A percentile compares a stretch with the other conserved stretches of the same genome.
phyloP scores from a whole-genome alignment of 352 stramenopile species.

The Pythium periplocum region DNA sequence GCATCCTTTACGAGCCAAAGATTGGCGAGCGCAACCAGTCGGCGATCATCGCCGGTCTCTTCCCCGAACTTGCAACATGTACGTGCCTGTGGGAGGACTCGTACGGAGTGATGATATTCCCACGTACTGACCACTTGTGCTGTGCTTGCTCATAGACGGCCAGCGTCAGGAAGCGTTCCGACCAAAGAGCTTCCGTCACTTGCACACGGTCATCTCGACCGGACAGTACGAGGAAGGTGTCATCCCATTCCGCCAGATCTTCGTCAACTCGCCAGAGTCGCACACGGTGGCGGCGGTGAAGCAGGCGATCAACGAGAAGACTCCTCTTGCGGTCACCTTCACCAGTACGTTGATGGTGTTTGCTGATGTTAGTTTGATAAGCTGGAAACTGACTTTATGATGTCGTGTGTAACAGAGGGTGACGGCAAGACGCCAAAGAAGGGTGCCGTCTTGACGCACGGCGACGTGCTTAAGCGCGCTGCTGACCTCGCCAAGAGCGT shows the following conservation, averaged over 20 bases:
- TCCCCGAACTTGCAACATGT: conserved; percentile 78
- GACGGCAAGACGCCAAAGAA: conserved; percentile 78
- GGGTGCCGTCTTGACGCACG: conserved; percentile 70
- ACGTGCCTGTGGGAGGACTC: conserved; percentile 6
- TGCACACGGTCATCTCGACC: conserved; percentile 85
- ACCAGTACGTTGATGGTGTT: conserved; percentile 43
- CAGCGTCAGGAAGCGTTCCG: conserved; percentile 58
- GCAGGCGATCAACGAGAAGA: conserved; percentile 64
- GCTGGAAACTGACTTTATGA: background rate
- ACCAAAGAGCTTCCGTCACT: conserved; percentile 69
- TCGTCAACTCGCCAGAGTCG: conserved; percentile 74
- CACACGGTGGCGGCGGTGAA: conserved; percentile 50
- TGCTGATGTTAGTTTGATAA: background rate
- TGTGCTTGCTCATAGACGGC: conserved; percentile 30
- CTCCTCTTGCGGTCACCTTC: conserved; percentile 70
- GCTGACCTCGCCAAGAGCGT: conserved; percentile 65
- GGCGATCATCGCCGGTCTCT: conserved; percentile 58
- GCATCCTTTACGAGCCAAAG: conserved; percentile 83
- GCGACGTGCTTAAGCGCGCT: conserved; percentile 73
- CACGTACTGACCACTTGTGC: too few species aligned
- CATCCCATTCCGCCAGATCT: conserved; percentile 73
- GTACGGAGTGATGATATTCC: background rate
- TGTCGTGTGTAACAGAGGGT: conserved; percentile 37
- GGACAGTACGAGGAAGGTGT: conserved; percentile 68
- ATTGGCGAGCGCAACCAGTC: conserved; percentile 70